phyloP scores from a whole-genome alignment of 768 basidiomycete species.

The Amanita pallidorosea region DNA sequence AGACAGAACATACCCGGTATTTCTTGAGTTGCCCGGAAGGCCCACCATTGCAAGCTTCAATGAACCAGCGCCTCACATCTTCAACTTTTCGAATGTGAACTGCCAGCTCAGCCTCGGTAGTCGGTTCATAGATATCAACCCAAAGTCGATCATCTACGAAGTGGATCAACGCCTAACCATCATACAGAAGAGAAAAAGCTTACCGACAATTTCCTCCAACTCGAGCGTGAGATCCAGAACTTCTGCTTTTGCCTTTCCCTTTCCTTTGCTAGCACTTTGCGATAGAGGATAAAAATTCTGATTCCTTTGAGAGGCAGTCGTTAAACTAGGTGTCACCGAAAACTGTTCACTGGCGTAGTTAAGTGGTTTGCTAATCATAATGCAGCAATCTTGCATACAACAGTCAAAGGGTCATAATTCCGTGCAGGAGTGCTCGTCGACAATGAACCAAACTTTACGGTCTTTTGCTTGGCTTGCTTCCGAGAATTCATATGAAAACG shows the following conservation, averaged over 20 bases:
- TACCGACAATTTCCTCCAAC: background rate
- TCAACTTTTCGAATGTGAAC: constrained; percentile 75
- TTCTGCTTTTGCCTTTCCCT: constrained; percentile 16
- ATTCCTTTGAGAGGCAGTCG: background rate
- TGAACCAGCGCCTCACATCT: constrained; percentile 65
- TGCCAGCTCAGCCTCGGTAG: constrained; percentile 56
- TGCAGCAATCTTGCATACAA: constrained; percentile 13
- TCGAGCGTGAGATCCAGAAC: background rate
- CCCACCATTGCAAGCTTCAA: constrained; percentile 61
- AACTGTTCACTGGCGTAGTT: constrained; percentile 14
- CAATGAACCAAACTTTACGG: constrained; percentile 3
- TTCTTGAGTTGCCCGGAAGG: constrained; percentile 53
- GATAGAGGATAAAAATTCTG: constrained; percentile 1
- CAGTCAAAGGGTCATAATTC: constrained; percentile 23
- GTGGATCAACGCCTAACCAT: background rate
- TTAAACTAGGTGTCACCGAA: constrained; percentile 8
- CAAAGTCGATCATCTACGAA: constrained; percentile 33
- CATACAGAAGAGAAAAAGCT: background rate
- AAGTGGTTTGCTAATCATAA: constrained; percentile 1
- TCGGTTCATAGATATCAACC: constrained; percentile 58
- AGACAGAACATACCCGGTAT: constrained; percentile 50
- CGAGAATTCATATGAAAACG: background rate
- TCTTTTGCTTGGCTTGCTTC: background rate
- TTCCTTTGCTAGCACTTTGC: constrained; percentile 11
- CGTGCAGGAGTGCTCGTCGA: constrained; percentile 5